Evolutionary conservation across 2,329 filamentous ascomycete genomes (phyloP), one percentile per base, ranked within the genome.

Genomic region (Dothidotthia symphoricarpi): DNA sequence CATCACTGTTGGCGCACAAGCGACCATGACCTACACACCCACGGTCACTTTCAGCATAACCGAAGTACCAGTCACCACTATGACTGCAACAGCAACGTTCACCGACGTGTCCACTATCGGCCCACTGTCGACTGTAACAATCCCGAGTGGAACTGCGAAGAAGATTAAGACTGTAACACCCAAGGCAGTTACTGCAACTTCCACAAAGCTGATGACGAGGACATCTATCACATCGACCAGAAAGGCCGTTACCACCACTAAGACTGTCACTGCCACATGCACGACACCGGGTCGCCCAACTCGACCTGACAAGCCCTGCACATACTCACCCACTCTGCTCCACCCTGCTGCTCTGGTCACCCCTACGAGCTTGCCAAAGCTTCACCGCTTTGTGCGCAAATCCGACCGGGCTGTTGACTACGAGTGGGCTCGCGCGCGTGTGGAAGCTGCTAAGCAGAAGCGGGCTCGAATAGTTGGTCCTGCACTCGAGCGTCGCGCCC

Each of bases 221-320:
- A 58, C 57, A 3, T 49, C 50, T 25, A 46, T 63, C 3, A 48
- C 50, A 2, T 50, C 43, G 27, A 67, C 57, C 8, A 57, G 59
- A 27, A 31, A 51, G 1, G 47, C 61, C n/a, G 36, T 24, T 8
- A 52, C 57, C 8, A 60, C 49, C 1, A 68, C 65, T 1, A 57
- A 61, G 31, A 71, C 68, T 1, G 53, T 57, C 2, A 64, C 63
- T 4, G 63, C 66, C 11, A 61, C 56, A 6, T 72, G 69, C 57
- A 69, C 62, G 7, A 51, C 61, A 2, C 55, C 63, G 5, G 60
- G 49, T 14, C 57, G 52, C 11, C 47, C 53, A 11, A 45, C 47
- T 19, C 53, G 43, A 19, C 51, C 51, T 2, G 68, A 70, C 39
- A 68, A 68, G 43, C 54, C 56, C 12, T 61, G 55, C 39, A 51